Base-by-base conservation (phyloP, 2,329 filamentous ascomycete species). In the Diaporthe amygdali region DNA sequence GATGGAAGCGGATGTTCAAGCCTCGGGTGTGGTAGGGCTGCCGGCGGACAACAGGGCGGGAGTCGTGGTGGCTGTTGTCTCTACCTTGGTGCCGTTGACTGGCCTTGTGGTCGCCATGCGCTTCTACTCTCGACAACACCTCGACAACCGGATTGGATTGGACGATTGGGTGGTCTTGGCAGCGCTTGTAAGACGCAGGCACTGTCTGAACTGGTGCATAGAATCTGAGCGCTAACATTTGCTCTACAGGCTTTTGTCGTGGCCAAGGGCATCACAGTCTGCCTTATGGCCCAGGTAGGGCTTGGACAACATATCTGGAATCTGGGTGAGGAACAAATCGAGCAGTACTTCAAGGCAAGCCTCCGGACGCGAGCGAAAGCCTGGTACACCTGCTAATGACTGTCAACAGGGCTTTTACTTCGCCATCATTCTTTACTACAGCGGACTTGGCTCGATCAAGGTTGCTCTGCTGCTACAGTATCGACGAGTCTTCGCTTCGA, bases 371-470 rank as follows among this genome's bases (percentile, higher is more conserved):
- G n/a, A 2, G 6, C 1, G 0, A 27, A 25, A 8, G 2, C 1
- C 27, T 46, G 2, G 5, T 9, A 3, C 8, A 1, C 12, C 0
- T n/a, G 22, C 39, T 46, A n/a, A 68, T 30, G 1, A 32, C 51
- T 46, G 4, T 6, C 27, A 44, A 47, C 39, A 68, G 66, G 52
- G 66, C 8, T 68, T 68, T 12, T 68, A 68, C n/a, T 44, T 68
- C 20, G n/a, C 66, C 14, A 51, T 68, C n/a, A 68, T 68, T 17
- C 9, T 68, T 10, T 68, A 68, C 41, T 68, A 68, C 52, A 32
- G 39, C 52, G 52, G 27, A 15, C 52, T 68, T 17, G 66, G 66
- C 17, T 59, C 66, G 0, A 49, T 68, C 52, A 68, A 68, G 27
- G 37, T 46, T 22, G 37, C 66, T 17, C 52, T 68, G 25, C 66